Evolutionary conservation across 495 filamentous ascomycete species (phyloP).

Genomic region (Hyaloscypha finlandica): DNA sequence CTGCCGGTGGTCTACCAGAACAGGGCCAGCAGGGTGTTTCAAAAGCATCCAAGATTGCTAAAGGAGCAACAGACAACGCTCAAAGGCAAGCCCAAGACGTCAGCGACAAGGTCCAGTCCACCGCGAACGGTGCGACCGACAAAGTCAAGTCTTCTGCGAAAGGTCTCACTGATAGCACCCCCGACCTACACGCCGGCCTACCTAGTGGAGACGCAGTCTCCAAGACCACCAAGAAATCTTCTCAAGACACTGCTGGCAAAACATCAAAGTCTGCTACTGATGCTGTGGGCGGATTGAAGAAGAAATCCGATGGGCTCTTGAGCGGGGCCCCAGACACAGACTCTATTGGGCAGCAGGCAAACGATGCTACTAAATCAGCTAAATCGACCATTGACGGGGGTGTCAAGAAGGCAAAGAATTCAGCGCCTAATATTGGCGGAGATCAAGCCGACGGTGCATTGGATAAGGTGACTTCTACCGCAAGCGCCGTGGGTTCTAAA

Average conservation of each 20-base stretch:
- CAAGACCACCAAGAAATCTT: constrained; percentile 2
- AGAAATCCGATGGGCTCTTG: neutral
- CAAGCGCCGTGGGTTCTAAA: neutral
- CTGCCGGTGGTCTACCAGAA: neutral
- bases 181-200: constrained; percentile 7
- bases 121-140: neutral
- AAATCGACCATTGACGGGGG: neutral
- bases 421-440: neutral
- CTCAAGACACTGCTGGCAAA: constrained; percentile 1
- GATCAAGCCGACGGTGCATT: neutral
- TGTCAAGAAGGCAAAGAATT: neutral
- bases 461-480: neutral
- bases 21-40: constrained; percentile 4
- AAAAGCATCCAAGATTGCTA: constrained; percentile 2
- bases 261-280: neutral
- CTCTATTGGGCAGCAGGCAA: neutral
- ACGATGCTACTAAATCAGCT: neutral
- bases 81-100: constrained; percentile 12
- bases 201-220: constrained; percentile 7
- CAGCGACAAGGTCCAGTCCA: constrained; percentile 5
- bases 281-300: neutral
- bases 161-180: neutral
- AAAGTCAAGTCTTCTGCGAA: neutral
- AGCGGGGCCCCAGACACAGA: neutral
- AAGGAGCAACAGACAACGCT: constrained; percentile 4